Percentiles rank a stretch among this genome's conserved stretches.
Evolutionary conservation across 2,329 filamentous ascomycete species (phyloP).

Genomic region (Epichloe hybrida): DNA sequence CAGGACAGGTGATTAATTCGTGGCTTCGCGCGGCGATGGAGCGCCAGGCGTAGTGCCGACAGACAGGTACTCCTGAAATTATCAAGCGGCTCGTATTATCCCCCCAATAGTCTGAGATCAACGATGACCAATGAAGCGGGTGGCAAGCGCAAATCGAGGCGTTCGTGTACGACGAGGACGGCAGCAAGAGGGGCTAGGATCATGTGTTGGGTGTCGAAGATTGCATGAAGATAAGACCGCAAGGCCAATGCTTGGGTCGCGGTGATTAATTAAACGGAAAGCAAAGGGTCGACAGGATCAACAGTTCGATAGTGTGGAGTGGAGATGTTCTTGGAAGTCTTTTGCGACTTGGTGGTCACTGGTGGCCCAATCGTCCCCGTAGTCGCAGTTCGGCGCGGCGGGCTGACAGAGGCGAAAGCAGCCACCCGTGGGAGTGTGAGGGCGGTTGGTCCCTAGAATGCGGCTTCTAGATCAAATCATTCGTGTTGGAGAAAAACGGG

Average conservation of each 20-base stretch:
- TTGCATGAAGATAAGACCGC: conserved; percentile 3
- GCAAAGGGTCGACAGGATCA: conserved; percentile 1
- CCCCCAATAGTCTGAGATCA: conserved; percentile 4
- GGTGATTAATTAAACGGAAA: background rate
- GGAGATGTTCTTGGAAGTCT: conserved; percentile 3
- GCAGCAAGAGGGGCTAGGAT: conserved; percentile 6
- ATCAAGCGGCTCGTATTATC: conserved; percentile 19
- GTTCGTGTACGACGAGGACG: conserved; percentile 13
- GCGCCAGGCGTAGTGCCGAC: conserved; percentile 12
- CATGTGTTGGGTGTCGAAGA: conserved; percentile 4
- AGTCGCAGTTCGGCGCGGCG: background rate
- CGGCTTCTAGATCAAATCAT: background rate
- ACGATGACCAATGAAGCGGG: conserved; percentile 14
- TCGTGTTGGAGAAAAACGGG: background rate
- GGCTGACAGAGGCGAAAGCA: conserved; percentile 7
- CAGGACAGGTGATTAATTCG: conserved; percentile 10
- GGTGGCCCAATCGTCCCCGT: background rate
- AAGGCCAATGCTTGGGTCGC: conserved; percentile 2
- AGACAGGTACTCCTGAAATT: conserved; percentile 4
- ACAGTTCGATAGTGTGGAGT: background rate
- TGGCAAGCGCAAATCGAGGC: conserved; percentile 9
- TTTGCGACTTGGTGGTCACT: conserved; percentile 1
- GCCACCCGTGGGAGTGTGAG: conserved; percentile 10
- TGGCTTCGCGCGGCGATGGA: conserved; percentile 12
- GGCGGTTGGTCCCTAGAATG: background rate